Percentiles rank a stretch among this genome's conserved stretches.
These are phyloP conservation scores for Lecanoromycetidae sp. DNA, from an alignment of 2,329 filamentous ascomycete species.

Conservation along the genomic window DNA sequence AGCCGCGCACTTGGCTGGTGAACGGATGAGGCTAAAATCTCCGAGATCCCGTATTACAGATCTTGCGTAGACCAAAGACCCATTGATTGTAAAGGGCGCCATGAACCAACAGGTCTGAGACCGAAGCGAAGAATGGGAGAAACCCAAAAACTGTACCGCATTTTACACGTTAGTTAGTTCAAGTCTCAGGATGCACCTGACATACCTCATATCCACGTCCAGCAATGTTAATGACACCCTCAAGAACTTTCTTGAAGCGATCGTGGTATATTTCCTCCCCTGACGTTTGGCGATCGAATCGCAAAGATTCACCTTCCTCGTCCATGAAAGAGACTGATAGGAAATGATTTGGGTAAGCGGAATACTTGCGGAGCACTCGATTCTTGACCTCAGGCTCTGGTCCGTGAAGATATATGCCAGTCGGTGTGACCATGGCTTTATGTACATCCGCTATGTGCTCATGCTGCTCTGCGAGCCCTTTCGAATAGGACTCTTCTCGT, in stretches of 20 bases:
- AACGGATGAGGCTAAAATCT: constrained; percentile 40
- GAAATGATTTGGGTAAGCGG: constrained; percentile 49
- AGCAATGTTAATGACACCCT: constrained; percentile 49
- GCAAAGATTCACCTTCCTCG: constrained; percentile 55
- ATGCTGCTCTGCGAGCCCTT: constrained; percentile 17
- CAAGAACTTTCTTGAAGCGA: constrained; percentile 51
- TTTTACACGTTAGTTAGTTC: background rate
- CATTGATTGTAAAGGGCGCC: constrained; percentile 34
- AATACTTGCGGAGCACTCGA: constrained; percentile 52
- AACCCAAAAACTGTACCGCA: constrained; percentile 57
- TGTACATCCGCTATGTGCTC: constrained; percentile 41
- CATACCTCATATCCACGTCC: constrained; percentile 34
- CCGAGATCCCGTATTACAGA: constrained; percentile 36
- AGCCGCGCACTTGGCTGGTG: constrained; percentile 46
- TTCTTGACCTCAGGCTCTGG: constrained; percentile 38
- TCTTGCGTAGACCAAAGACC: constrained; percentile 25
- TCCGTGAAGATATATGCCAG: constrained; percentile 44
- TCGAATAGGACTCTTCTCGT: constrained; percentile 18
- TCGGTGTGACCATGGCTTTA: constrained; percentile 48
- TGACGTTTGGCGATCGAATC: constrained; percentile 41
- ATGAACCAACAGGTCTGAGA: constrained; percentile 51
- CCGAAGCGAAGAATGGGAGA: constrained; percentile 66
- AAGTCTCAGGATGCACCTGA: background rate
- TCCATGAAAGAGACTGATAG: constrained; percentile 62
- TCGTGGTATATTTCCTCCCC: constrained; percentile 41